These are phyloP conservation scores for Boletus insuetus DNA, from an alignment of 768 basidiomycete genomes.

Conservation along the genomic window DNA sequence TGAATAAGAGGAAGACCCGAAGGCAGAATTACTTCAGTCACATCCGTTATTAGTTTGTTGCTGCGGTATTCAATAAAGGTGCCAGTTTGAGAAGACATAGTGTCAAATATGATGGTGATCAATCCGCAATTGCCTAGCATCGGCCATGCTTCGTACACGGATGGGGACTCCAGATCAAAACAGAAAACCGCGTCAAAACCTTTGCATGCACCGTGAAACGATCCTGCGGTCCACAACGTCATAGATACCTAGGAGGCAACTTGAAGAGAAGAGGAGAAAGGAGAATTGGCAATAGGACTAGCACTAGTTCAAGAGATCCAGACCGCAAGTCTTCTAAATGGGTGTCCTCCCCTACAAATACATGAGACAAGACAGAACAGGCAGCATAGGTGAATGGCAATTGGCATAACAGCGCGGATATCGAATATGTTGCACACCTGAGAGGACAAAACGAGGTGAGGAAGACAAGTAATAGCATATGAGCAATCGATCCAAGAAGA, in stretches of 20 bases:
- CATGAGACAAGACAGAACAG: not conserved
- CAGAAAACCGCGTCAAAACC: no score
- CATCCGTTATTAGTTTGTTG: no score
- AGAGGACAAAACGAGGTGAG: conserved; percentile 9
- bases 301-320: conserved; percentile 4
- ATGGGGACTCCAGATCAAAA: no score
- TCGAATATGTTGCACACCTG: conserved; percentile 6
- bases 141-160: no score
- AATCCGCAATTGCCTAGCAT: no score
- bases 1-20: no score
- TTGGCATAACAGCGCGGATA: not conserved
- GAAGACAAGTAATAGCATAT: conserved; percentile 2
- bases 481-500: not conserved
- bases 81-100: no score
- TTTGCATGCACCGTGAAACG: not conserved
- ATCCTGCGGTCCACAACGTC: not conserved
- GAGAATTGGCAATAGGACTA: not conserved
- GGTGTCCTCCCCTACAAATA: conserved; percentile 1
- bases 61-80: no score
- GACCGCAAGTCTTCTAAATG: not conserved
- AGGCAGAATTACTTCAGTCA: no score
- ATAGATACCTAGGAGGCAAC: not conserved
- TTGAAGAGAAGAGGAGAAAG: not conserved
- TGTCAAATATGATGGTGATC: no score
- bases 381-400: not conserved